Evolutionary conservation across 192 early-diverging fungal genomes (phyloP), one percentile per base, ranked within the genome.

Genomic region (Physocladia obscura): DNA sequence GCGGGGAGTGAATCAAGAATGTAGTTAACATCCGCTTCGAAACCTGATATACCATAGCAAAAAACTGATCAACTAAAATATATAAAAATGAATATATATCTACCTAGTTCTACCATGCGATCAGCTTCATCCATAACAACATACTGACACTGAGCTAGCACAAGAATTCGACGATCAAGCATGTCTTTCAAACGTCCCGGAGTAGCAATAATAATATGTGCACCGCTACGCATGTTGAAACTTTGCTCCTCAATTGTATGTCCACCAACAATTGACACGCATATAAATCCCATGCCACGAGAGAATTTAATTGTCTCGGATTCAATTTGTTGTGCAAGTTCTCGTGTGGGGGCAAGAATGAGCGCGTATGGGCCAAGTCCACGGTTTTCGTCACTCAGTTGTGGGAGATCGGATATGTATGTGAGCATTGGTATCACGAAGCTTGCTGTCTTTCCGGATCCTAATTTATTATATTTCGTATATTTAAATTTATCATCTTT

Each of bases 51-150:
- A 2, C 0, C 4, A 62, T 13, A 35, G 29, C 4, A 57, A 27
- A n/a, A 4, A 57, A 27, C 19, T 11, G 8, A 6, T 57, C n/a
- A n/a, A n/a, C 17, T 21, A 1, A 48, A 48, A n/a, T 48, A 48
- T 48, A n/a, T 48, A n/a, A 21, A 13, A n/a, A n/a, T 17, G 27
- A 29, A 35, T 35, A 17, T 17, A 59, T 31, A n/a, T n/a, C 17
- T 36, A 68, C 65, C 80, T 74, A 81, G 73, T 31, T 83, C 81
- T 51, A 84, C 74, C 85, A 87, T 85, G 63, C 94, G 90, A 76
- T 98, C 95, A 52, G 94, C 96, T 82, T 99, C 97, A 75, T 99
- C 97, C 96, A 99, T 95, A 21, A 99, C 97, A 21, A 99, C 93
- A 76, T 96, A 98, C 1, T 92, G 87, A 79, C 96, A 98, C 77